These are phyloP conservation scores for Pestalotiopsis sp. DNA, from an alignment of 2,329 filamentous ascomycete genomes.

Conservation along the genomic window DNA sequence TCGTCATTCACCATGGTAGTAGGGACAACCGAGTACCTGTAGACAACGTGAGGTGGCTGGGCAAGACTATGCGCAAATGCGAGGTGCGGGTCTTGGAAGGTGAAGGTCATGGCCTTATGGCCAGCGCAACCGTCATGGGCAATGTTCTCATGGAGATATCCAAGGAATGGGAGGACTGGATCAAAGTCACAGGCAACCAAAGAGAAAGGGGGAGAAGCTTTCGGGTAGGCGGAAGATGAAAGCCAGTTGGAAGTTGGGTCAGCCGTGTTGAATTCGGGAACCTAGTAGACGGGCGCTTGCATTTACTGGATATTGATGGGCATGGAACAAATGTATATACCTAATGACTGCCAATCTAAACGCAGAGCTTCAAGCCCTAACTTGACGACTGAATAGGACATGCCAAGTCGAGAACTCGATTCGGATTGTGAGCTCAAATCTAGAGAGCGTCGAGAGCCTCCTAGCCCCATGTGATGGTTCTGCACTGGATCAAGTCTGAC, in stretches of 20 bases:
- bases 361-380: no score
- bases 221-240: constrained; percentile 8
- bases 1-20: constrained; percentile 92
- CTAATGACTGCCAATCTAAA: no score
- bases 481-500: no score
- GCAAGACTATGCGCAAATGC: constrained; percentile 88
- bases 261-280: no score
- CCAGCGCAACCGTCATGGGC: constrained; percentile 89
- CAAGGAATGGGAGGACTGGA: constrained; percentile 91
- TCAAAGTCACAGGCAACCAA: constrained; percentile 50
- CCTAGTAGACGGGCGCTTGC: no score
- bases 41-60: constrained; percentile 93
- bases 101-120: constrained; percentile 95
- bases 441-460: no score
- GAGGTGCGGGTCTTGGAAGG: constrained; percentile 88
- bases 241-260: not conserved
- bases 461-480: no score
- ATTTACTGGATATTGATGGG: no score
- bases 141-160: constrained; percentile 93
- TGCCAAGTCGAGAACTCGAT: no score
- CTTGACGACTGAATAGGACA: no score
- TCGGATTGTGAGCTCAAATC: no score
- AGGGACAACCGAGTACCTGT: constrained; percentile 89
- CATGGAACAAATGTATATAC: no score
- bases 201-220: constrained; percentile 13